Percentiles rank a stretch among this genome's conserved stretches.
Conservation (phyloP, 1,284 basidiomycete genomes). For the Malassezia restricta region DNA sequence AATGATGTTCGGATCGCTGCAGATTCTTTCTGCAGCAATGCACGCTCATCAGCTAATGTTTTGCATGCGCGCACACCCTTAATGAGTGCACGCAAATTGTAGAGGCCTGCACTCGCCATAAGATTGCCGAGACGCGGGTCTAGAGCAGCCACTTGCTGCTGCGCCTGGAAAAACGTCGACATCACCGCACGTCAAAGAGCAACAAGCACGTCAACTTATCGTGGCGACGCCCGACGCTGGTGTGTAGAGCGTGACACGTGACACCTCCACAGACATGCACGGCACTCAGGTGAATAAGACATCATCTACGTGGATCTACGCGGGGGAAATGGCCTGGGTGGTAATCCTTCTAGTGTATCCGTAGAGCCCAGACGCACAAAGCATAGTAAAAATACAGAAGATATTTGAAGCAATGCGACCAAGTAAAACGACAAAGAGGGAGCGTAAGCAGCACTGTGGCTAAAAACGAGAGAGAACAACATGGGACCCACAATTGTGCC, state of each 20-base stretch:
- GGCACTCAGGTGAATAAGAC: neutral
- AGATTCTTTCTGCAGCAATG: constrained; percentile 94
- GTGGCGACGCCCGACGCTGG: neutral
- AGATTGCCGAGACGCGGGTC: constrained; percentile 44
- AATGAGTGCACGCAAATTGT: constrained; percentile 48
- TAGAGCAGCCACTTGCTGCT: constrained; percentile 46
- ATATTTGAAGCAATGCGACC: constrained; percentile 2
- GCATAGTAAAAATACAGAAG: neutral
- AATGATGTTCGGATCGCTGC: constrained; percentile 95
- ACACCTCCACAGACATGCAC: neutral
- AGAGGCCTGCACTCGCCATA: constrained; percentile 42
- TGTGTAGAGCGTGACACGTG: constrained; percentile 8
- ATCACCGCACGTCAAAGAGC: constrained; percentile 16
- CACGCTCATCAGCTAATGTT: constrained; percentile 96
- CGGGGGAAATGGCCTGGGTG: constrained; percentile 5
- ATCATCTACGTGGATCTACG: neutral
- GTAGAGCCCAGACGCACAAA: neutral
- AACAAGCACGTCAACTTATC: neutral
- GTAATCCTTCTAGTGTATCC: constrained; percentile 3
- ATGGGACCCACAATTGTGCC: constrained; percentile 35
- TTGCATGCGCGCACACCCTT: constrained; percentile 51
- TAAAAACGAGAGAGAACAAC: constrained; percentile 31
- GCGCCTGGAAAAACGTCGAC: constrained; percentile 45
- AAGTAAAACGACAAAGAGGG: constrained; percentile 10
- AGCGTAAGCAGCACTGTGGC: neutral